Evolutionary conservation across 2,329 filamentous ascomycete species (phyloP).

Genomic region (Fusarium sororula): DNA sequence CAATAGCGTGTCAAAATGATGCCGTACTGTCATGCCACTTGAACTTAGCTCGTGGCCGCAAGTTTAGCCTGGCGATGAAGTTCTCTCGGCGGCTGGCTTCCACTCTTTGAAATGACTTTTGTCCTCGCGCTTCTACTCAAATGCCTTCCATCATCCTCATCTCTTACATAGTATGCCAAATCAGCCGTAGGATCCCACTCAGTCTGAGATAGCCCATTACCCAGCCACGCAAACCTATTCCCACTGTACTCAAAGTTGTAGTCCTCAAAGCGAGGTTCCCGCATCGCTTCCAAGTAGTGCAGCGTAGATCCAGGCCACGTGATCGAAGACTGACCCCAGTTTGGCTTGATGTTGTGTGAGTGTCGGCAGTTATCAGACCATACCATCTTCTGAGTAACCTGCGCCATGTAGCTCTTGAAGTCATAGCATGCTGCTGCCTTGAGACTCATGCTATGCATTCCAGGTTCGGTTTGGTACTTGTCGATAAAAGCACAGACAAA

Average conservation of each 20-base stretch:
- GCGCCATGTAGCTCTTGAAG: constrained; percentile 19
- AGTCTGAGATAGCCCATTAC: constrained; percentile 10
- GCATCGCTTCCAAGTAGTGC: constrained; percentile 19
- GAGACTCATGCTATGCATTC: constrained; percentile 5
- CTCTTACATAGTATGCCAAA: constrained; percentile 24
- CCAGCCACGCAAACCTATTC: constrained; percentile 13
- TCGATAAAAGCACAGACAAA: constrained; percentile 25
- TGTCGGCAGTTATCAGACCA: constrained; percentile 25
- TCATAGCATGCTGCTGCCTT: constrained; percentile 14
- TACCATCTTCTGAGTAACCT: constrained; percentile 22
- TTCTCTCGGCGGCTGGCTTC: background rate
- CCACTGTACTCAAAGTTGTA: constrained; percentile 13
- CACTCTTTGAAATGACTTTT: constrained; percentile 11
- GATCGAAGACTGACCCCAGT: constrained; percentile 27
- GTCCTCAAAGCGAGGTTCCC: constrained; percentile 16
- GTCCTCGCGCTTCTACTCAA: background rate
- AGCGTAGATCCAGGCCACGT: constrained; percentile 23
- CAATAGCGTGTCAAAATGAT: background rate
- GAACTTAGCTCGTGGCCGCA: background rate
- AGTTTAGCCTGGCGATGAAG: constrained; percentile 17
- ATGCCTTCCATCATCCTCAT: constrained; percentile 14
- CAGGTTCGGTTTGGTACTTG: constrained; percentile 22
- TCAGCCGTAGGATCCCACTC: constrained; percentile 29
- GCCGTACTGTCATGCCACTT: background rate
- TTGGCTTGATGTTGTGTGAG: constrained; percentile 17